These are phyloP conservation scores for Chaetomium sp. DNA, from an alignment of 2,329 filamentous ascomycete species.

Conservation along the genomic window DNA sequence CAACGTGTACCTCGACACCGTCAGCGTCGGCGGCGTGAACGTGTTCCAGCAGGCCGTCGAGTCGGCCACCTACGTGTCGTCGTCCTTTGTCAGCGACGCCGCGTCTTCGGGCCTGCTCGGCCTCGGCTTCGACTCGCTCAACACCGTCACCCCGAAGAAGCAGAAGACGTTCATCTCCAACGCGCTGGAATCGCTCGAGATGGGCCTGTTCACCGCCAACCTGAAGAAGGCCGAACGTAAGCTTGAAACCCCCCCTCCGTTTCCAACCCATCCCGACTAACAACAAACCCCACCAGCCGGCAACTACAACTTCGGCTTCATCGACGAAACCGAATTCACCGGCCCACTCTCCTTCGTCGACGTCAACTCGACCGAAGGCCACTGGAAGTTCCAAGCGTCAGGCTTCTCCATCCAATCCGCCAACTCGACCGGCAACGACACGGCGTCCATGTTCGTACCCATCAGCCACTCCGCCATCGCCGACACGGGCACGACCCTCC, in stretches of 20 bases:
- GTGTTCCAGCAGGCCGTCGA: constrained; percentile 65
- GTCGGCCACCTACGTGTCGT: constrained; percentile 59
- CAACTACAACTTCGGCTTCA: constrained; percentile 48
- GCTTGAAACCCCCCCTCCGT: constrained; percentile 43
- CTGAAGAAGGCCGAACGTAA: constrained; percentile 43
- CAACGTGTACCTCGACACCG: constrained; percentile 64
- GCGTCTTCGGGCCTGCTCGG: constrained; percentile 53
- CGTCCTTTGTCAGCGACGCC: constrained; percentile 41
- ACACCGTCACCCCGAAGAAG: constrained; percentile 56
- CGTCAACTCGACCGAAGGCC: constrained; percentile 58
- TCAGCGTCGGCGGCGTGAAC: constrained; percentile 60
- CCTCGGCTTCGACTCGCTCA: constrained; percentile 61
- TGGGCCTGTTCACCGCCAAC: constrained; percentile 43
- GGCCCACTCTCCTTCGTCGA: constrained; percentile 58
- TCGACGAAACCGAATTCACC: constrained; percentile 59
- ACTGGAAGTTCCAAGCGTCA: constrained; percentile 61
- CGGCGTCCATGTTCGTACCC: constrained; percentile 35
- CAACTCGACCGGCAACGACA: constrained; percentile 15
- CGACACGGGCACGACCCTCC: constrained; percentile 68
- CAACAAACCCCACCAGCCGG: constrained; percentile 33
- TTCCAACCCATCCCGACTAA: constrained; percentile 51
- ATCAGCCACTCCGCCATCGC: constrained; percentile 57
- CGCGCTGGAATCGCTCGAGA: constrained; percentile 39
- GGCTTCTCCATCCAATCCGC: constrained; percentile 55
- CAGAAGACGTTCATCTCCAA: constrained; percentile 53